Percentiles rank a stretch among this genome's conserved stretches.
phyloP scores from a whole-genome alignment of 1,139 yeast species.

The Candida pseudocylindracea region DNA sequence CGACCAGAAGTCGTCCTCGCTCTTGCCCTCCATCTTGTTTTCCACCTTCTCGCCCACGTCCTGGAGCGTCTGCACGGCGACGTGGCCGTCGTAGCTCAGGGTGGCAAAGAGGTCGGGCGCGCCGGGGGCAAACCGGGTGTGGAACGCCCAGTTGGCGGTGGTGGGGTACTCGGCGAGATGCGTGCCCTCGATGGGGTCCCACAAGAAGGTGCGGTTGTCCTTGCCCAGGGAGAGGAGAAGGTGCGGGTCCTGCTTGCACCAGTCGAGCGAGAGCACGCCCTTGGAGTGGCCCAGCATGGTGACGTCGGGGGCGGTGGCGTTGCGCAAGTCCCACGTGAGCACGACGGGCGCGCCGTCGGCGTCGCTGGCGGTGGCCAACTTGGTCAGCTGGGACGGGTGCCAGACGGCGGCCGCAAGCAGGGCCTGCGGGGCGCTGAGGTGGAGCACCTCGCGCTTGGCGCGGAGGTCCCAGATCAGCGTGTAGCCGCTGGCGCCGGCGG shows the following conservation, averaged over 20 bases:
- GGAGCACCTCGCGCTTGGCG: slow-evolving; percentile 72
- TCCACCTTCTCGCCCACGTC: slow-evolving; percentile 36
- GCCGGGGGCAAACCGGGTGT: slow-evolving; percentile 66
- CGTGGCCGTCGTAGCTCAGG: slow-evolving; percentile 82
- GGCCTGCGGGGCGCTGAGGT: slow-evolving; percentile 40
- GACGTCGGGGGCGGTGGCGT: slow-evolving; percentile 71
- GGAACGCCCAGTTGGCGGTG: slow-evolving; percentile 85
- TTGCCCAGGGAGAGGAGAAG: slow-evolving; percentile 76
- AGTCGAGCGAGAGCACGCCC: slow-evolving; percentile 78
- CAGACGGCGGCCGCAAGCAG: slow-evolving; percentile 54
- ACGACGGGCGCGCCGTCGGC: slow-evolving; percentile 66
- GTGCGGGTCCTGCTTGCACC: slow-evolving; percentile 74
- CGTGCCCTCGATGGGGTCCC: slow-evolving; percentile 67
- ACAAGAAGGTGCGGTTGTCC: slow-evolving; percentile 68
- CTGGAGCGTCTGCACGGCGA: slow-evolving; percentile 69
- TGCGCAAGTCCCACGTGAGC: slow-evolving; percentile 84
- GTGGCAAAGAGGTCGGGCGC: slow-evolving; percentile 86
- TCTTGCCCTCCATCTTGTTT: neutral
- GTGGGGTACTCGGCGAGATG: slow-evolving; percentile 78
- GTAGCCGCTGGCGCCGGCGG: slow-evolving; percentile 66
- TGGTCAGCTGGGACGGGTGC: slow-evolving; percentile 76
- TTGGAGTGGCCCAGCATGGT: slow-evolving; percentile 63
- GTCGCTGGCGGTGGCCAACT: slow-evolving; percentile 71
- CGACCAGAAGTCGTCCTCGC: slow-evolving; percentile 48
- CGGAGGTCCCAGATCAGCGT: slow-evolving; percentile 91